Conservation (phyloP, 345 rosid genomes). For the Euphorbia lathyris region DNA sequence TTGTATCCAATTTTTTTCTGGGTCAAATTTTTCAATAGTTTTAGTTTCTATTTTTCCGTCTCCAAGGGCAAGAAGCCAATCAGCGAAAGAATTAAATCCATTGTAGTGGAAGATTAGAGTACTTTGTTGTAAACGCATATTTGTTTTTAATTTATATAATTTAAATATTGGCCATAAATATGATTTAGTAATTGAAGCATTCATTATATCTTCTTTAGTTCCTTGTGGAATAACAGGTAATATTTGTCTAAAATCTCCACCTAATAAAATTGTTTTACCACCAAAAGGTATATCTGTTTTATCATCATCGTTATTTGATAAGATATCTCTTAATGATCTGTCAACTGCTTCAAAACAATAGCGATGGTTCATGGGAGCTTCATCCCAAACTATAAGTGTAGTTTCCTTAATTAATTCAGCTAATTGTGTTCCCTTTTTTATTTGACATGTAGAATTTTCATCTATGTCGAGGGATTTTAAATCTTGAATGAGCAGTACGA, state of each 20-base stretch:
- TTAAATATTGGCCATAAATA: no score
- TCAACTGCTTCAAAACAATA: background rate
- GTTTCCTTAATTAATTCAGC: background rate
- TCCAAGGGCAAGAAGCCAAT: background rate
- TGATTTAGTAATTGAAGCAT: background rate
- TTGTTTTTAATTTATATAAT: no score
- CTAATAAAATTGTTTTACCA: background rate
- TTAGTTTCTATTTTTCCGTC: background rate
- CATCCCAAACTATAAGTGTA: slow-evolving; percentile 8
- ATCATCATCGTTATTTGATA: background rate
- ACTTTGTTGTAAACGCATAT: no score
- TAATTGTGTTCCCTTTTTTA: background rate
- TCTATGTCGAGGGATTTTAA: slow-evolving; percentile 5
- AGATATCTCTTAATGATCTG: background rate
- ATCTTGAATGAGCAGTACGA: slow-evolving; percentile 7
- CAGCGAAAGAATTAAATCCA: background rate
- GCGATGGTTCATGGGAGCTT: slow-evolving; percentile 11
- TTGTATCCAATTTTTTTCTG: background rate
- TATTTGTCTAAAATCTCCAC: background rate
- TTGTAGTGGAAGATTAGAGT: background rate
- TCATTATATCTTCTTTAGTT: background rate
- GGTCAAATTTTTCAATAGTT: background rate
- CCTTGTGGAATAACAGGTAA: background rate
- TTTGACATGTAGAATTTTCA: background rate
- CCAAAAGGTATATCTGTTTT: background rate